These are phyloP conservation scores for Ustilago shanxiensis DNA, from an alignment of 1,284 basidiomycete genomes.

Conservation along the genomic window DNA sequence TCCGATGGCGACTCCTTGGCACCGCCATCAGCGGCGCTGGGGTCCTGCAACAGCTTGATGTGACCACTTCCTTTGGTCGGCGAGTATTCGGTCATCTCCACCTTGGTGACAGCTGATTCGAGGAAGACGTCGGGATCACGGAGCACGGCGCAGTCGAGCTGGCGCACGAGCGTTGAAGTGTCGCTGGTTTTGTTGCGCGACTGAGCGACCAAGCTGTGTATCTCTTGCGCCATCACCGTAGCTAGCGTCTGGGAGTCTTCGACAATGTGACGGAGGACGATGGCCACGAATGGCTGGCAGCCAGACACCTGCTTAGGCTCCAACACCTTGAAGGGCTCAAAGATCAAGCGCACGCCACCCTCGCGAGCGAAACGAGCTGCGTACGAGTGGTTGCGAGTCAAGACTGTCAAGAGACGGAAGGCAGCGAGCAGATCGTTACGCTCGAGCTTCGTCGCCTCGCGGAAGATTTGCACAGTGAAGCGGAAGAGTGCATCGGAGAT, in stretches of 20 bases:
- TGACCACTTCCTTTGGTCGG: constrained; percentile 48
- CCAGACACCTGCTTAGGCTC: constrained; percentile 66
- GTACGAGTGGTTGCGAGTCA: constrained; percentile 52
- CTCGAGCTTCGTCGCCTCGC: constrained; percentile 55
- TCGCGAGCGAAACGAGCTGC: constrained; percentile 49
- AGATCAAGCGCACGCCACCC: constrained; percentile 56
- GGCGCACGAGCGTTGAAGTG: constrained; percentile 80
- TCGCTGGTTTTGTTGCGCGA: constrained; percentile 74
- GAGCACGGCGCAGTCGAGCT: constrained; percentile 83
- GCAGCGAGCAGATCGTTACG: constrained; percentile 59
- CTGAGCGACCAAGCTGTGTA: constrained; percentile 71
- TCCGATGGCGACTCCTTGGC: constrained; percentile 46
- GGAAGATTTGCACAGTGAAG: constrained; percentile 66
- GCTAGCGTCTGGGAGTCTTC: constrained; percentile 81
- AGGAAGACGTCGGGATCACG: constrained; percentile 86
- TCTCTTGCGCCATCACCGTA: constrained; percentile 83
- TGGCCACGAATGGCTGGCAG: constrained; percentile 85
- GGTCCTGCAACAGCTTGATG: constrained; percentile 39
- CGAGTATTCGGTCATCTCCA: constrained; percentile 63
- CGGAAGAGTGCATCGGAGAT: constrained; percentile 65
- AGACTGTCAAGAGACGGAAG: constrained; percentile 61
- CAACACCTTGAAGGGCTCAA: constrained; percentile 58
- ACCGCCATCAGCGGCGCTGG: constrained; percentile 7
- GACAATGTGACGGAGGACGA: constrained; percentile 89
- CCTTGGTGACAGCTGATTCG: constrained; percentile 72